Conservation (phyloP, 2,329 filamentous ascomycete genomes). For the Colletotrichum lentis region DNA sequence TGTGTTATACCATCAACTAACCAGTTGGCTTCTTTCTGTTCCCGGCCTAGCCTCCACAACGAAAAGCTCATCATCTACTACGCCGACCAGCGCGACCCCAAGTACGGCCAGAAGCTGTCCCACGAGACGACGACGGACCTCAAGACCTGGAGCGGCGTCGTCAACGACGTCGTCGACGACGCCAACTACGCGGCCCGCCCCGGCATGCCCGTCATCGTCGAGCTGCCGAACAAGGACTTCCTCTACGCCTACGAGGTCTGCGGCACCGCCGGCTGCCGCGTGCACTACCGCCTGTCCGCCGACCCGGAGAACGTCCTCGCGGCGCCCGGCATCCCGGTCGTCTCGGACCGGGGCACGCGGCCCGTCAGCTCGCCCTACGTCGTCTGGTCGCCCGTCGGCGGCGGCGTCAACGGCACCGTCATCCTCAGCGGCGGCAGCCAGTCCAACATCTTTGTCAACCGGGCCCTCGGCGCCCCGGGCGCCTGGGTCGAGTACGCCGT, state of each 20-base stretch:
- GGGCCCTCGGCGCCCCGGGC: slow-evolving; percentile 48
- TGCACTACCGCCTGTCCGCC: slow-evolving; percentile 54
- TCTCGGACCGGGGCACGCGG: slow-evolving; percentile 44
- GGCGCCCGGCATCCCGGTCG: slow-evolving; percentile 45
- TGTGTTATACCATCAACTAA: not conserved
- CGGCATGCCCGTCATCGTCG: slow-evolving; percentile 71
- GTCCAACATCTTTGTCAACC: slow-evolving; percentile 54
- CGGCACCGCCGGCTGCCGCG: slow-evolving; percentile 54
- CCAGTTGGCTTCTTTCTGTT: accelerated
- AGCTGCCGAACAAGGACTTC: slow-evolving; percentile 66
- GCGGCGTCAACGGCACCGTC: slow-evolving; percentile 55
- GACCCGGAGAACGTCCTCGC: slow-evolving; percentile 49
- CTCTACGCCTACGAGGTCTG: slow-evolving; percentile 73
- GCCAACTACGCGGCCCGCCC: slow-evolving; percentile 67
- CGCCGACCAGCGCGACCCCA: slow-evolving; percentile 73
- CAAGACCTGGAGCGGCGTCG: slow-evolving; percentile 61
- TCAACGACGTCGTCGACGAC: slow-evolving; percentile 69
- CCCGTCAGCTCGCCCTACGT: slow-evolving; percentile 53
- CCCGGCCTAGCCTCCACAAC: slow-evolving; percentile 56
- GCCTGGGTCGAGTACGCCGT: slow-evolving; percentile 51
- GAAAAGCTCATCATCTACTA: slow-evolving; percentile 72
- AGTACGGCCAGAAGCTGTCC: slow-evolving; percentile 72
- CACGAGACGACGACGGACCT: slow-evolving; percentile 70
- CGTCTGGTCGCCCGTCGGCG: slow-evolving; percentile 53
- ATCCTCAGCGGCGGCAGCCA: slow-evolving; percentile 53